Conservation (phyloP, 495 filamentous ascomycete genomes). For the Tuber calosporum region DNA sequence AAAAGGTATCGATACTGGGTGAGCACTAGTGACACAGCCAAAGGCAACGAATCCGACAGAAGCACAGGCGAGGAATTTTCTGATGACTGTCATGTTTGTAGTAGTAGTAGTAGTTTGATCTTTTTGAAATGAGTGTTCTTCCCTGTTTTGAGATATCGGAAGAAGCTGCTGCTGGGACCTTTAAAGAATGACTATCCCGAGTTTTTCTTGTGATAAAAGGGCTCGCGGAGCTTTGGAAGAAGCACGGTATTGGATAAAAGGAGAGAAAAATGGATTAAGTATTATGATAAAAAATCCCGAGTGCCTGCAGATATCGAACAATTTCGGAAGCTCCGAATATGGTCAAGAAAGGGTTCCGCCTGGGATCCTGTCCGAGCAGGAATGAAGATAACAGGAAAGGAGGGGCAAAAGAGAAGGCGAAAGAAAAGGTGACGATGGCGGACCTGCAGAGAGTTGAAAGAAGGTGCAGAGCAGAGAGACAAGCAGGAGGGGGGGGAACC, state of each 20-base stretch:
- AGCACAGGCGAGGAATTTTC: conserved; percentile 44
- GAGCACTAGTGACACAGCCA: conserved; percentile 46
- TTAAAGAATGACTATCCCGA: not conserved
- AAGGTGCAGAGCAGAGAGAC: conserved; percentile 11
- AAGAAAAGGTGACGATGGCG: conserved; percentile 14
- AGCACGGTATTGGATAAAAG: not conserved
- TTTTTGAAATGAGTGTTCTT: conserved; percentile 18
- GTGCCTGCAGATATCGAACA: conserved; percentile 42
- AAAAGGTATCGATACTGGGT: conserved; percentile 42
- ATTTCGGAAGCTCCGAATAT: conserved; percentile 32
- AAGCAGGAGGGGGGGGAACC: conserved; percentile 9
- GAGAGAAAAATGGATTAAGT: conserved; percentile 36
- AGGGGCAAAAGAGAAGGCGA: conserved; percentile 17
- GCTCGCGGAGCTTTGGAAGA: conserved; percentile 22
- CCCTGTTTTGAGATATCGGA: not conserved
- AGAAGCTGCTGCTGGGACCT: not conserved
- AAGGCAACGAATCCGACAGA: conserved; percentile 47
- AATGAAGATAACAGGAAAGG: conserved; percentile 28
- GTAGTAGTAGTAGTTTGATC: conserved; percentile 41
- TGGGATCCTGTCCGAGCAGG: conserved; percentile 30
- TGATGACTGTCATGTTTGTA: conserved; percentile 46
- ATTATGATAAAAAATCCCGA: conserved; percentile 34
- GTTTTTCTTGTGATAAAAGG: not conserved
- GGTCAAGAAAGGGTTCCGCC: conserved; percentile 37
- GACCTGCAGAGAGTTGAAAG: conserved; percentile 30